Evolutionary conservation across 371 early-diverging fungal genomes (phyloP), one percentile per base, ranked within the genome.

Genomic region (Blyttiomyces sp.): DNA sequence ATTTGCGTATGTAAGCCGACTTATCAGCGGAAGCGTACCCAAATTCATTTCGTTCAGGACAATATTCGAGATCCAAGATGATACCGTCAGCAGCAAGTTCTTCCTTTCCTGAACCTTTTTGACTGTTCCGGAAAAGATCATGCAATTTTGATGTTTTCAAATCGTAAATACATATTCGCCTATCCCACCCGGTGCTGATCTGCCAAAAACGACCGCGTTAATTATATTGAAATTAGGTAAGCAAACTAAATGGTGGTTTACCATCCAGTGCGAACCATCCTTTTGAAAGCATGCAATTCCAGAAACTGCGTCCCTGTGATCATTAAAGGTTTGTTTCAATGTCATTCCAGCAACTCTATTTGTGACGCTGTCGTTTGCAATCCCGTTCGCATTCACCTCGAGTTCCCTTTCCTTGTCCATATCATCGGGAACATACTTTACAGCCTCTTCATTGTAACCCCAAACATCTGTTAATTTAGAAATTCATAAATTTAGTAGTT

Each of bases 71-170:
- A 42, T 68, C 76, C 16, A 76, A 51, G 26, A 81, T 75, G 27
- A 74, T 73, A 0, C 71, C 81, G 50, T 81, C 81, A 2, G 81
- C 81, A 0, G 81, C 81, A 11, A 79, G 58, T 52, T 81, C 81
- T 59, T 80, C 81, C 34, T 66, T 63, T 2, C 43, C 56, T 45
- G 43, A 49, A 27, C 35, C 61, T 50, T 33, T 61, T 26, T 51
- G 23, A 28, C 49, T 49, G 43, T 69, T 62, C 3, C 65, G 57
- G 32, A 81, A 75, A 9, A 75, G 66, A 54, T 81, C 81, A 7
- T 68, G 66, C 32, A 70, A 43, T 17, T 54, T 44, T 4, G 36
- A 36, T 13, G 45, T 46, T 19, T 57, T 65, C 19, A 79, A 59
- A 46, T 79, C 74, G 64, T 72, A 80, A 9, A 81, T 33, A 55